Base-by-base conservation (phyloP, 179 eudicot species). In the Drosera spatulata region DNA sequence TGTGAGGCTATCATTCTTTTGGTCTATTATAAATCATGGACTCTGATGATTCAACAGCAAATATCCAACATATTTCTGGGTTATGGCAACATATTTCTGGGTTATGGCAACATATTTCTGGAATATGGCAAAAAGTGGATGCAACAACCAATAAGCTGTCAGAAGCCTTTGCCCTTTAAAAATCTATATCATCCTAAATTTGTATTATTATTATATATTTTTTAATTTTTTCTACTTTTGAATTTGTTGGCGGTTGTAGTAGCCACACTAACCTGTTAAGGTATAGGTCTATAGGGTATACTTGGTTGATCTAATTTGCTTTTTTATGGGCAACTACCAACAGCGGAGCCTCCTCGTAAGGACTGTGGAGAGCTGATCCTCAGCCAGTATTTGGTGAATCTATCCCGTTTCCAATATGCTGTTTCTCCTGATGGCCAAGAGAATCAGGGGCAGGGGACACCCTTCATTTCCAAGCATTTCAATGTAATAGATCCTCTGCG, bases 401-500 rank as follows among this genome's bases (percentile, higher is more conserved):
- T 88, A 42, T 91, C 96, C 82, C 84, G 85, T 69, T 60, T 80
- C 56, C 91, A 73, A 6, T 88, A 88, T 71, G 85, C 95, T 71
- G 96, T 80, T 69, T 70, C 75, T 38, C 94, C 94, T 45, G 76
- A 62, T 60, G 81, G 87, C 63, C 88, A 70, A 73, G 98, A 91
- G 70, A 85, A 76, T 69, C 86, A 82, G 67, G 96, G 91, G 55
- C 95, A 79, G n/a, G 96, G 91, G 52, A 91, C 77, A n/a, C 75
- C 78, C 14, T 91, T 91, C 69, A 55, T 72, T 46, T 79, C 96
- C 10, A 91, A 91, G 71, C 82, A 88, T 73, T 88, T 91, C 68
- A 91, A 91, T 60, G 91, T 91, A 14, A 80, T 91, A 51, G 98
- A 91, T 79, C 98, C 98, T 33, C 73, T 91, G 60, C 95, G 98